Base-by-base conservation (phyloP, 192 early-diverging fungal species). In the Mortierella claussenii region DNA sequence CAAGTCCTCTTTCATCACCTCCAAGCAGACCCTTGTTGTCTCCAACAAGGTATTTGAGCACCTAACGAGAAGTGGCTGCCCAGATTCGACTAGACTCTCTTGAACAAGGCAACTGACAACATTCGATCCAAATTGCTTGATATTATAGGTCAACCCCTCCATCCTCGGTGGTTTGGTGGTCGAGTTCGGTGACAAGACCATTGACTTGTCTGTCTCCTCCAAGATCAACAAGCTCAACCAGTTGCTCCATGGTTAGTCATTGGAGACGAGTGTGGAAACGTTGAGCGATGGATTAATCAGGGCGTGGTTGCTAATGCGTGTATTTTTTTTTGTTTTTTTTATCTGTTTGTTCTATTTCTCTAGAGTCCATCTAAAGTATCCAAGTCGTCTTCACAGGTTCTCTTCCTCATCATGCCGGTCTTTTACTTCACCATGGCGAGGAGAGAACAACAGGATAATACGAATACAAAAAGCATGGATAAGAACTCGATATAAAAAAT, bases 101-200 rank as follows among this genome's bases (percentile, higher is more conserved):
- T 10, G 7, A 40, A 40, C 7, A 40, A 40, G 13, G 13, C 37
- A 40, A 30, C 27, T 51, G 24, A 8, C 4, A 23, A 27, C 23
- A 17, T 28, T 27, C 28, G 28, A 54, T n/a, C n/a, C 21, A 18
- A 55, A 36, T 57, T 57, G 23, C 27, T 27, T 15, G 7, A 42
- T 37, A 9, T 61, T 42, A 7, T 68, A 92, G 91, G 86, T 94
- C 80, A 94, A 97, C 83, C 90, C 96, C 61, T 82, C 86, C 80
- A 94, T 99, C 70, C 79, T 99, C 59, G 97, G 97, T 79, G 97
- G 97, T 68, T 89, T 99, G 83, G 85, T 97, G 78, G 91, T 99
- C 55, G 97, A 99, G 83, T 86, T 97, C 81, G 96, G 97, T 70
- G 97, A 96, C 86, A 94, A 95, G 85, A 97, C 95, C 74, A 97